These are phyloP conservation scores for Wilhelminamyces savonicus DNA, from an alignment of 805 yeast species.

Conservation along the genomic window DNA sequence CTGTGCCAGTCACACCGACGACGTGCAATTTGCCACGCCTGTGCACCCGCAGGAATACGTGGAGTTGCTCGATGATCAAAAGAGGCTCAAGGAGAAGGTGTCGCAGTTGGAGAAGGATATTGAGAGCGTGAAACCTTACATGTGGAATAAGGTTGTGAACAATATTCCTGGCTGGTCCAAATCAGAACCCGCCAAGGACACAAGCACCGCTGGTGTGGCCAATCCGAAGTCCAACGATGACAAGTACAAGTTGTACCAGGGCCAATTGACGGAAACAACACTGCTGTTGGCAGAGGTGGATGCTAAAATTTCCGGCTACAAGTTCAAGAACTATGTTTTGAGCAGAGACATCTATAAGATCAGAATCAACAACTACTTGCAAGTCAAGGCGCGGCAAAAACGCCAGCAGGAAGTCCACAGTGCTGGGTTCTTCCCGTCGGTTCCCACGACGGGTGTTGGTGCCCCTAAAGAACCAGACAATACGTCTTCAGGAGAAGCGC, in stretches of 20 bases:
- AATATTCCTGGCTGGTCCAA: constrained; percentile 8
- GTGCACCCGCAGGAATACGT: constrained; percentile 29
- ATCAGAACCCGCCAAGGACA: constrained; percentile 9
- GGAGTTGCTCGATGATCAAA: constrained; percentile 15
- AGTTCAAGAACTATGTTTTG: constrained; percentile 33
- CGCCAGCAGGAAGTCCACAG: constrained; percentile 23
- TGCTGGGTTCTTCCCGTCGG: constrained; percentile 35
- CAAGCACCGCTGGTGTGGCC: neutral
- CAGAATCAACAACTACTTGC: constrained; percentile 30
- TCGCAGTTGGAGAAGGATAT: constrained; percentile 16
- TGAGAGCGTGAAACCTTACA: constrained; percentile 24
- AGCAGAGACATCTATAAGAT: constrained; percentile 35
- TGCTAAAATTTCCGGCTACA: constrained; percentile 17
- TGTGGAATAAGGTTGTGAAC: constrained; percentile 24
- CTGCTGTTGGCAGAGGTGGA: constrained; percentile 12
- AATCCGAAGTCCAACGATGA: too few relatives aligned
- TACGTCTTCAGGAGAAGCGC: too few relatives aligned
- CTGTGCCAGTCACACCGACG: constrained; percentile 43
- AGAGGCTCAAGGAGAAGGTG: constrained; percentile 12
- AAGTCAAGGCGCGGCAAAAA: constrained; percentile 24
- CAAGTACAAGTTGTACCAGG: too few relatives aligned
- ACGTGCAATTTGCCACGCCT: constrained; percentile 39
- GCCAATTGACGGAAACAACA: too few relatives aligned
- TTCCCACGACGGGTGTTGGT: too few relatives aligned
- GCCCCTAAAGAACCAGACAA: too few relatives aligned